Percentiles rank a stretch among this genome's conserved stretches.
Evolutionary conservation across 2,329 filamentous ascomycete genomes (phyloP).

Genomic region (Aspergillus flavus): DNA sequence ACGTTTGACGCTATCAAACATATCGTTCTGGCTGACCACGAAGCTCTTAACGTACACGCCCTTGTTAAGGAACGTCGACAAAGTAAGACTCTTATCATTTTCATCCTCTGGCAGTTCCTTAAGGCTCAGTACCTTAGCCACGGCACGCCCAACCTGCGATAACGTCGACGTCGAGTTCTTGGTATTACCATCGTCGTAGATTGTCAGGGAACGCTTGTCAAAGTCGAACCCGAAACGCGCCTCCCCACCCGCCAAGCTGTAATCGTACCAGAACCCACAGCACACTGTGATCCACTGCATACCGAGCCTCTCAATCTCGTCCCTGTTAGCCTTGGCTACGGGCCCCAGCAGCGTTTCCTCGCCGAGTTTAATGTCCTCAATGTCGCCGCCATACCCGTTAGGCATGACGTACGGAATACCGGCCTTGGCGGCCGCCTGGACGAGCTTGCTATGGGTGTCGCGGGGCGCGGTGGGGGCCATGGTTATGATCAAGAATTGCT

Average conservation of each 20-base stretch:
- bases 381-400: constrained; percentile 47
- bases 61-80: constrained; percentile 53
- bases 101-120: constrained; percentile 44
- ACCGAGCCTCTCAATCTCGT: constrained; percentile 46
- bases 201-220: constrained; percentile 41
- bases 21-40: constrained; percentile 63
- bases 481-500: constrained; percentile 63
- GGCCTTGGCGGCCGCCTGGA: constrained; percentile 59
- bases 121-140: constrained; percentile 56
- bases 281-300: constrained; percentile 49
- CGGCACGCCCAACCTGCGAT: constrained; percentile 57
- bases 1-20: constrained; percentile 63
- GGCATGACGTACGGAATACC: constrained; percentile 60
- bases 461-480: constrained; percentile 48
- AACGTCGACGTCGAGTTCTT: constrained; percentile 62
- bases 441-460: constrained; percentile 53
- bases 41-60: constrained; percentile 60
- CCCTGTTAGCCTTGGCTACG: constrained; percentile 24
- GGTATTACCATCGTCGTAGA: constrained; percentile 61
- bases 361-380: constrained; percentile 31
- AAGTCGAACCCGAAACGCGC: constrained; percentile 55
- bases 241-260: constrained; percentile 44
- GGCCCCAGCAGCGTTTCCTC: constrained; percentile 42
- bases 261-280: constrained; percentile 60
- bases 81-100: constrained; percentile 38